Percentiles rank a stretch among this genome's conserved stretches.
phyloP scores from a whole-genome alignment of 306 rosid species.

The Carpinus viminea region DNA sequence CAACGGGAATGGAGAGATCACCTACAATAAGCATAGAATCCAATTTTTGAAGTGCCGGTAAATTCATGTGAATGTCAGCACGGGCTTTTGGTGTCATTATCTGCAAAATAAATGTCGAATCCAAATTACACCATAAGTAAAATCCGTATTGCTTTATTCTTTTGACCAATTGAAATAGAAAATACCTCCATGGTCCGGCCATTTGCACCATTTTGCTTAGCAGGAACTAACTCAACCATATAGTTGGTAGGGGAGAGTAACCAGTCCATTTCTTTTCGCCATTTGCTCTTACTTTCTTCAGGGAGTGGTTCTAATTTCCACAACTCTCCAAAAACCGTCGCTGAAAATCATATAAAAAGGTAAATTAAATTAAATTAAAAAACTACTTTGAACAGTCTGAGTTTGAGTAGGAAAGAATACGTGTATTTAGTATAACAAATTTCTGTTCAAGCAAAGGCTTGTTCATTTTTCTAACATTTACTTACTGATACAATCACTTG shows the following conservation, averaged over 20 bases:
- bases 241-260: conserved; percentile 81
- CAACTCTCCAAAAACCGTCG: conserved; percentile 77
- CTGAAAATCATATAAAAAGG: conserved; percentile 41
- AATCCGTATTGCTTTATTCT: background rate
- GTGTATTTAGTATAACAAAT: background rate
- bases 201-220: conserved; percentile 78
- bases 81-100: conserved; percentile 95
- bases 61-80: conserved; percentile 85
- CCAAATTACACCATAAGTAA: conserved; percentile 8
- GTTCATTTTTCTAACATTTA: background rate
- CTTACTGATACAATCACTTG: no score
- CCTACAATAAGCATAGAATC: conserved; percentile 94
- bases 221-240: conserved; percentile 96
- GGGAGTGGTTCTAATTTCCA: conserved; percentile 95
- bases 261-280: conserved; percentile 92
- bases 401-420: background rate
- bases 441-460: background rate
- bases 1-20: conserved; percentile 31
- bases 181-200: conserved; percentile 84
- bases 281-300: conserved; percentile 75
- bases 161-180: conserved; percentile 24
- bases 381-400: conserved; percentile 7
- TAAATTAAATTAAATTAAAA: no score
- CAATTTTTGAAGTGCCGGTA: conserved; percentile 94
- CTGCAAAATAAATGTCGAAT: conserved; percentile 44